Percentiles rank a stretch among this genome's conserved stretches.
Evolutionary conservation across 2,329 filamentous ascomycete genomes (phyloP).

Genomic region (Botrytis byssoidea): DNA sequence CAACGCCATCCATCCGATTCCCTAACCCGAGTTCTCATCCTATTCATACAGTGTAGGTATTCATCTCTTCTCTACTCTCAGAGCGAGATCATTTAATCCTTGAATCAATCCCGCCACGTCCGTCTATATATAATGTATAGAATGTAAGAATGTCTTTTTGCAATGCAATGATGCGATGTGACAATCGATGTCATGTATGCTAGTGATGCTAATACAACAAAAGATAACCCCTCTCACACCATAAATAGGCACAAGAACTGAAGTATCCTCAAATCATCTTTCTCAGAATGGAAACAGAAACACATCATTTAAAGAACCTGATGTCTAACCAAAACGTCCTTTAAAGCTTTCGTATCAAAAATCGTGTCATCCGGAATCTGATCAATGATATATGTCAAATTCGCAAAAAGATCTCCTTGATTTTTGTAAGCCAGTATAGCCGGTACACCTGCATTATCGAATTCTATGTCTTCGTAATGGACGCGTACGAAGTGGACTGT

Average conservation of each 20-base stretch:
- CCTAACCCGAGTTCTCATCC: neutral
- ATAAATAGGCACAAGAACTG: constrained; percentile 1
- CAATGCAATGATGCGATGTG: neutral
- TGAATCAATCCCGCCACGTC: neutral
- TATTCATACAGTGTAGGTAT: constrained; percentile 5
- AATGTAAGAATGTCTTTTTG: neutral
- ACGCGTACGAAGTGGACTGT: constrained; percentile 86
- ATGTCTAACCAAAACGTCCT: constrained; percentile 53
- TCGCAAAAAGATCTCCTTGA: constrained; percentile 85
- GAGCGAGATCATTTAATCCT: neutral
- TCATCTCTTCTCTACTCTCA: neutral
- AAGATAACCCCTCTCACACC: neutral
- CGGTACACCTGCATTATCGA: constrained; percentile 84
- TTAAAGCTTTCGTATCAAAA: constrained; percentile 55
- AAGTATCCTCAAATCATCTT: neutral
- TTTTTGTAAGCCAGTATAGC: constrained; percentile 86
- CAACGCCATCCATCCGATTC: neutral
- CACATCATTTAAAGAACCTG: constrained; percentile 40
- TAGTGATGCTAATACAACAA: neutral
- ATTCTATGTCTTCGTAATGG: constrained; percentile 88
- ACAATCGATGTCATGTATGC: neutral
- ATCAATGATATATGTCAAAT: constrained; percentile 80
- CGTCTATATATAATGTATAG: neutral
- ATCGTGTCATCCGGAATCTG: constrained; percentile 72
- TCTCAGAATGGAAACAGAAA: neutral